Base-by-base conservation (phyloP, 2,329 filamentous ascomycete species). In the Aspergillus glaucus region DNA sequence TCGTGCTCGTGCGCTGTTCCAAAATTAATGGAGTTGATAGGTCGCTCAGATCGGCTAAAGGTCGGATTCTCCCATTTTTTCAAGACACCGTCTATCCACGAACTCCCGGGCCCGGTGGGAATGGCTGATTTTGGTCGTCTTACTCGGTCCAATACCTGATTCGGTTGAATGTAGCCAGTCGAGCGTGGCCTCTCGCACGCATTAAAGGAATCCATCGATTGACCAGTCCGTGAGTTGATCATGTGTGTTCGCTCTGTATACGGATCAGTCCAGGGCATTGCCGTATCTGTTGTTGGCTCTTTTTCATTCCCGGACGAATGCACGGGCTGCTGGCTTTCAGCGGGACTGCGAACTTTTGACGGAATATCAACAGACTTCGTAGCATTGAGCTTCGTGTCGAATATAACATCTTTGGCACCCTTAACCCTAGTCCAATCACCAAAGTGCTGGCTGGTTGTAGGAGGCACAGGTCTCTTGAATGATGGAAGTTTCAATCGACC, bases 21-120 rank as follows among this genome's bases (percentile, higher is more conserved):
- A n/a, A 63, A 39, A 4, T 56, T 58, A n/a, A 70, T 51, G 45
- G 67, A 67, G 41, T 59, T 66, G 47, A 80, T 73, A 12, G 61
- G 60, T 39, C 66, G 63, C 55, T 79, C 72, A 12, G 72, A 64
- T 2, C 65, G 65, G n/a, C 76, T 69, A 62, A 94, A 95, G 0
- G 88, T 73, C 0, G 88, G 88, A 50, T 91, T 95, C 7, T 85
- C 68, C 88, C 88, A 95, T 7, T 73, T 74, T 32, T 75, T 65
- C 1, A 89, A 66, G 6, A 92, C 58, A 6, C 75, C 69, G 7
- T 76, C 72, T 2, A 90, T 68, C 86, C 85, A 89, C 8, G 64
- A 55, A n/a, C 53, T 59, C 14, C 55, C 50, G 5, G 45, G 45
- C 19, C 47, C 43, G 7, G 34, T 37, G 7, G 49, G 9, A 28